Evolutionary conservation across 805 yeast genomes (phyloP), one percentile per base, ranked within the genome.

Genomic region (Kluyveromyces dobzhanskii): DNA sequence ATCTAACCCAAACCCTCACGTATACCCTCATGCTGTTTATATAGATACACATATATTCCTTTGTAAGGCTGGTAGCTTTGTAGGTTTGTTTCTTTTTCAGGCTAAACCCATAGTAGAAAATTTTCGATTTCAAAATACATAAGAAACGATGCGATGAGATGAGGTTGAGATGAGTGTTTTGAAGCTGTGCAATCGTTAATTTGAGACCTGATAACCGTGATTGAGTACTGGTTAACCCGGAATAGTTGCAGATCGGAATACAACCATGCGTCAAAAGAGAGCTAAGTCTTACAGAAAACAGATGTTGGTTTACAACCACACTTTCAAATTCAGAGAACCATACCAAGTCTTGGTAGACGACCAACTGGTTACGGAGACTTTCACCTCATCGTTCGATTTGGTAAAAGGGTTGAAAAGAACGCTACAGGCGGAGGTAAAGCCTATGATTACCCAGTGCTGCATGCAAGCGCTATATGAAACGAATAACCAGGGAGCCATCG

Each of bases 401-500:
- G 69, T 66, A n/a, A 83, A 84, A 54, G 95, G 92, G 10, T 65
- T 92, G 24, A 68, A 76, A 41, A 67, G 92, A 45, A 85, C 95
- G 0, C 65, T 90, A 11, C 97, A 90, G 58, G 85, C 79, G 10
- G 88, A 84, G 50, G 75, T 79, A 23, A 92, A 90, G 54, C 84
- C 85, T 16, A 75, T 92, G 94, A 83, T 92, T 39, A 86, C 98
- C 2, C 97, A 92, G 60, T 92, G 98, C 57, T 84, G 95, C 51
- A 85, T 92, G 71, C 86, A 86, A 55, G 81, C 84, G 14, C 65
- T 92, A 23, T 92, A 92, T 59, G 70, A 71, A 32, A 69, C 81
- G 4, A 73, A 75, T 18, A 75, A 85, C 52, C 88, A 85, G 51
- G 68, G 64, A 4, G 95, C 94, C 1, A 84, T 92, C 34, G 82